These are phyloP conservation scores for Dillenia suffruticosa DNA, from an alignment of 164 flowering plant genomes.

Conservation along the genomic window DNA sequence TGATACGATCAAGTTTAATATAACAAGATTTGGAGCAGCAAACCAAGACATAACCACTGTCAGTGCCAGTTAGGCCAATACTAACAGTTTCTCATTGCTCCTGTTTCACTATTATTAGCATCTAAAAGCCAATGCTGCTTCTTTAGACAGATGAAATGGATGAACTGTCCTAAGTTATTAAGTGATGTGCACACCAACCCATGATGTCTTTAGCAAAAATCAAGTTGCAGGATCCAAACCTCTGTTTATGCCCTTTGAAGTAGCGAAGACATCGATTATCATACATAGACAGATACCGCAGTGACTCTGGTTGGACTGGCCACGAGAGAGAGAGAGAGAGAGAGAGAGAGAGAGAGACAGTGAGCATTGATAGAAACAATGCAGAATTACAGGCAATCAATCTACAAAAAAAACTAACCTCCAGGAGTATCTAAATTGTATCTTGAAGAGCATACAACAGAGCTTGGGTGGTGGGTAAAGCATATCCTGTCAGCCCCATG, in stretches of 20 bases:
- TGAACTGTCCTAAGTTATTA: no score
- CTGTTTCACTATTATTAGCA: no score
- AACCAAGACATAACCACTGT: no score
- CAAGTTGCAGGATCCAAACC: conserved; percentile 35
- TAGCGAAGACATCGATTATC: conserved; percentile 96
- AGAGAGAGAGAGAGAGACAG: neutral
- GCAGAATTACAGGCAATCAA: neutral
- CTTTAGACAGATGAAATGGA: no score
- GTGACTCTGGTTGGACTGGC: conserved; percentile 69
- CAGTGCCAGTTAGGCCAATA: no score
- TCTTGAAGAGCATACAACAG: conserved; percentile 88
- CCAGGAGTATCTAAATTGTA: conserved; percentile 65
- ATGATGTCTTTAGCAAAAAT: neutral
- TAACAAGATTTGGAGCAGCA: no score
- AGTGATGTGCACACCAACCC: no score
- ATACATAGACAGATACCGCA: conserved; percentile 92
- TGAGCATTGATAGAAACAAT: neutral
- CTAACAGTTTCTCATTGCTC: no score
- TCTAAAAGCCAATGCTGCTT: no score
- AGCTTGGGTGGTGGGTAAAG: conserved; percentile 96
- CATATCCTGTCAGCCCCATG: conserved; percentile 94
- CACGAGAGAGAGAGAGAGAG: conserved; percentile 11
- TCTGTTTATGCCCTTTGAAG: conserved; percentile 95
- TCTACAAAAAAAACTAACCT: conserved; percentile 34
- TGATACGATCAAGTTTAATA: no score